These are phyloP conservation scores for Mycena indigotica DNA, from an alignment of 768 basidiomycete species.

Conservation along the genomic window DNA sequence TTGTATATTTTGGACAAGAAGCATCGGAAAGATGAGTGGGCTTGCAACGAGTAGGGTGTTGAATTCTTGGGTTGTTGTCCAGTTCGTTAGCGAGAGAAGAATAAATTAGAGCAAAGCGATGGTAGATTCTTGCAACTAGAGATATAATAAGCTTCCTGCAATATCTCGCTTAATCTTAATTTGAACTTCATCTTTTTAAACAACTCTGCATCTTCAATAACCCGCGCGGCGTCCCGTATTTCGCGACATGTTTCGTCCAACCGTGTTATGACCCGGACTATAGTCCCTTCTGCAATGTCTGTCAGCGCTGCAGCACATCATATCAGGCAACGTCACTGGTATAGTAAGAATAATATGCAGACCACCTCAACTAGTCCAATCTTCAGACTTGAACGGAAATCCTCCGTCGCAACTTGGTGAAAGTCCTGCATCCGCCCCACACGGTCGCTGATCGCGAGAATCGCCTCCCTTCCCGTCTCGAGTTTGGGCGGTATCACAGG, in stretches of 20 bases:
- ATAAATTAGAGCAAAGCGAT: no score
- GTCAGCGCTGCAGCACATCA: slow-evolving; percentile 71
- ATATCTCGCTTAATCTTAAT: slow-evolving; percentile 94
- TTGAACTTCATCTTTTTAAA: slow-evolving; percentile 98
- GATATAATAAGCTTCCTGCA: slow-evolving; percentile 34
- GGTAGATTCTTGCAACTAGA: no score
- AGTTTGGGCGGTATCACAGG: slow-evolving; percentile 80
- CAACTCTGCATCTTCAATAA: slow-evolving; percentile 93
- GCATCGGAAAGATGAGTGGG: no score
- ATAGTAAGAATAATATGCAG: slow-evolving; percentile 79
- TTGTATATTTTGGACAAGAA: no score
- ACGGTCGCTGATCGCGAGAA: slow-evolving; percentile 75
- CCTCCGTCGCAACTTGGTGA: slow-evolving; percentile 78
- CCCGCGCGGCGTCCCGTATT: slow-evolving; percentile 94
- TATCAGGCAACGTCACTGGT: slow-evolving; percentile 2
- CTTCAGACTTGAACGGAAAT: slow-evolving; percentile 78
- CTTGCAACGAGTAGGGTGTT: no score
- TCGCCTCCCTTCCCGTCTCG: slow-evolving; percentile 76
- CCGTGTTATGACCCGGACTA: slow-evolving; percentile 93
- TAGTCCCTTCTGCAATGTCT: slow-evolving; percentile 94
- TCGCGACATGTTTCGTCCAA: slow-evolving; percentile 97
- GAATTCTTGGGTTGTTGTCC: no score
- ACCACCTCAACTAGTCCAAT: slow-evolving; percentile 94
- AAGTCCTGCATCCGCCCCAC: slow-evolving; percentile 79
- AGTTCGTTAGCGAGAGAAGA: no score